These are phyloP conservation scores for Zoysia japonica DNA, from an alignment of 176 grass and related monocot genomes.

Conservation along the genomic window DNA sequence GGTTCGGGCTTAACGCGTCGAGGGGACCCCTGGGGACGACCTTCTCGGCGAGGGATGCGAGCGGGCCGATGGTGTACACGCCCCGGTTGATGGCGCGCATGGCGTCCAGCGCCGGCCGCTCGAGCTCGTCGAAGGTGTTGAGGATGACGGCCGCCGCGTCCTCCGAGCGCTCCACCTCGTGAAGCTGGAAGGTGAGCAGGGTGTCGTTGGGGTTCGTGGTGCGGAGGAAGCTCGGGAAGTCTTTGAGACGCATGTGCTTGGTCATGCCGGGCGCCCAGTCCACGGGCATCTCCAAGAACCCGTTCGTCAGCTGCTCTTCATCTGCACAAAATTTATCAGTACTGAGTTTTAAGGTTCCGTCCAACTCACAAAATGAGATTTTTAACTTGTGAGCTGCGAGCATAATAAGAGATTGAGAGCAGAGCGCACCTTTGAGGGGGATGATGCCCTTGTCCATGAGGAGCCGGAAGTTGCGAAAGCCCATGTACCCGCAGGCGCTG, in stretches of 20 bases:
- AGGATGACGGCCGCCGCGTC: constrained; percentile 32
- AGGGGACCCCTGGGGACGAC: neutral
- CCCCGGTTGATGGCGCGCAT: constrained; percentile 42
- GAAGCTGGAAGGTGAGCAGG: constrained; percentile 13
- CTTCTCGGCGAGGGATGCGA: constrained; percentile 3
- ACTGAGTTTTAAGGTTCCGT: too few species aligned
- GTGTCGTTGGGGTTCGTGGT: constrained; percentile 37
- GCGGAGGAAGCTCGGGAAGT: constrained; percentile 41
- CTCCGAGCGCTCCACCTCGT: constrained; percentile 25
- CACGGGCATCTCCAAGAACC: constrained; percentile 25
- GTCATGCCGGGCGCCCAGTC: constrained; percentile 27
- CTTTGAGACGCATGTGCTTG: constrained; percentile 35
- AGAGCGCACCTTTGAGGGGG: constrained; percentile 38
- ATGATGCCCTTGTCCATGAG: constrained; percentile 35
- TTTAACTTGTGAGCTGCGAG: too few species aligned
- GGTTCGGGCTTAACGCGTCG: neutral
- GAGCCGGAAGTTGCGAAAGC: constrained; percentile 36
- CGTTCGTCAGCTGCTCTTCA: constrained; percentile 40
- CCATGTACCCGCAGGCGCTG: constrained; percentile 52
- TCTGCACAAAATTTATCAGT: neutral
- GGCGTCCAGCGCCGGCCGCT: constrained; percentile 29
- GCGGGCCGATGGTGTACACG: constrained; percentile 47
- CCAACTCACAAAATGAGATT: too few species aligned
- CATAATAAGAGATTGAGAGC: too few species aligned
- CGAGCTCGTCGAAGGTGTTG: constrained; percentile 54